Evolutionary conservation across 805 yeast genomes (phyloP), one percentile per base, ranked within the genome.

Genomic region (Lachancea cidri): DNA sequence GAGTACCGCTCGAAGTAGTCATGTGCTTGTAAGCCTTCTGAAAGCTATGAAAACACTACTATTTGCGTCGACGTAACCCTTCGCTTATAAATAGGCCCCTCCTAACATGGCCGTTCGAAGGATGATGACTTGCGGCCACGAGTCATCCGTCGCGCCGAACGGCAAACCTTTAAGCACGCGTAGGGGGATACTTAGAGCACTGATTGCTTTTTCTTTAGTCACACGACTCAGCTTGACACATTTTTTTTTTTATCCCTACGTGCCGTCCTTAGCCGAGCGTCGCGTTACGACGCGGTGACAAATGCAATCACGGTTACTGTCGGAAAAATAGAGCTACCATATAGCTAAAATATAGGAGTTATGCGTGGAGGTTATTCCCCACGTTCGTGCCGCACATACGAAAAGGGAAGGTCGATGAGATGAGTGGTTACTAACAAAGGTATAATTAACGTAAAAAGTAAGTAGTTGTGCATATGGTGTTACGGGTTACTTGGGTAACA

Each of bases 381-480:
- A n/a, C n/a, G n/a, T n/a, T n/a, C n/a, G n/a, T n/a, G n/a, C n/a
- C n/a, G n/a, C n/a, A n/a, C n/a, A n/a, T n/a, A n/a, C n/a, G n/a
- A n/a, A n/a, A n/a, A n/a, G n/a, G n/a, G n/a, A n/a, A n/a, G n/a
- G n/a, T n/a, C n/a, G n/a, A n/a, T n/a, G n/a, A n/a, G n/a, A n/a
- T n/a, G n/a, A 11, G 7, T 22, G 27, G 11, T 22, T 22, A 22
- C 27, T 22, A 22, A 22, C 27, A 22, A 22, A 22, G 27, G 27
- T 22, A 22, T 22, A 22, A 22, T 29, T 11, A 22, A 27, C 13
- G 20, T 32, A 9, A 32, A 32, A 15, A 24, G 17, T 15, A 24
- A 24, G 19, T 20, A 24, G 19, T 27, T 27, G 37, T 34, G 22
- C 37, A 34, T 34, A 13, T 34, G 31, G 17, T 7, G 9, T 22